Evolutionary conservation across 2,329 filamentous ascomycete species (phyloP).

Genomic region (Bimuria novae-zelandiae): DNA sequence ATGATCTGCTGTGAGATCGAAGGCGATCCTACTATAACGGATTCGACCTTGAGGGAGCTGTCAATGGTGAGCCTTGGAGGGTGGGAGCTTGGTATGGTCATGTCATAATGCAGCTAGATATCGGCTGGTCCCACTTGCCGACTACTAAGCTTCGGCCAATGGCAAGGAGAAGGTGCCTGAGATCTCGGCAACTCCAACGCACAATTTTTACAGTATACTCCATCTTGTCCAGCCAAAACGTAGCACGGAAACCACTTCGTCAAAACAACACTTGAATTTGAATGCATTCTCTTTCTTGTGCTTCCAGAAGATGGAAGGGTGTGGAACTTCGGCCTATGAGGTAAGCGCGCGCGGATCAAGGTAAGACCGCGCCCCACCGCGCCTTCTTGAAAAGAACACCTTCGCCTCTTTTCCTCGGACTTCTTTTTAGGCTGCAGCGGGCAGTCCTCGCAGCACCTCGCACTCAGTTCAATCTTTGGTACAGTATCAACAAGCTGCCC

Average conservation of each 20-base stretch:
- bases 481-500: slow-evolving; percentile 18
- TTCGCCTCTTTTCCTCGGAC: slow-evolving; percentile 7
- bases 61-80: not conserved
- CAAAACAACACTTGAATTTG: too few relatives aligned
- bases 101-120: slow-evolving; percentile 4
- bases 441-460: slow-evolving; percentile 37
- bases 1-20: too few relatives aligned
- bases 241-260: too few relatives aligned
- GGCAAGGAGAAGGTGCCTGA: not conserved
- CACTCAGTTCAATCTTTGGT: slow-evolving; percentile 22
- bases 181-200: not conserved
- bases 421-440: slow-evolving; percentile 39
- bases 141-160: slow-evolving; percentile 2
- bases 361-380: not conserved
- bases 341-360: not conserved
- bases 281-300: too few relatives aligned
- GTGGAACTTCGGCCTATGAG: not conserved
- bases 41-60: not conserved
- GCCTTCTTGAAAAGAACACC: not conserved
- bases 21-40: too few relatives aligned
- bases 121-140: slow-evolving; percentile 3
- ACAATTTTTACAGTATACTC: too few relatives aligned
- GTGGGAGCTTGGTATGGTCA: slow-evolving; percentile 2
- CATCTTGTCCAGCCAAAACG: too few relatives aligned
- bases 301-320: too few relatives aligned